phyloP scores from a whole-genome alignment of 805 yeast species.

The Saturnispora gosingensis region DNA sequence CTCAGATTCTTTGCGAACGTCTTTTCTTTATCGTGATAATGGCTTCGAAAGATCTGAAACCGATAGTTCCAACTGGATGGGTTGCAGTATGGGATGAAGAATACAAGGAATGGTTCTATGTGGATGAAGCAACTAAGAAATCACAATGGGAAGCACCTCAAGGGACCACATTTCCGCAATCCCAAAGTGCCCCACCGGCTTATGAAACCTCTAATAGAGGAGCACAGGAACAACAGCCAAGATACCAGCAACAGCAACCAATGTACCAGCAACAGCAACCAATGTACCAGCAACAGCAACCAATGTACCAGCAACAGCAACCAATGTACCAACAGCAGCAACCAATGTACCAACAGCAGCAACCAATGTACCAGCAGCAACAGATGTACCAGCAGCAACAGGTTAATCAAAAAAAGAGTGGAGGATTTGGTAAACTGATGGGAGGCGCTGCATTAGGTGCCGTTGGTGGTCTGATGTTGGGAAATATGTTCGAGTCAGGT shows the following conservation, averaged over 20 bases:
- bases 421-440: constrained; percentile 21
- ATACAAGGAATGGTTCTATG: constrained; percentile 66
- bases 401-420: not conserved
- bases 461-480: constrained; percentile 24
- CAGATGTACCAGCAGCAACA: constrained; percentile 10
- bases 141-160: constrained; percentile 90
- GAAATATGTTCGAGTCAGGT: constrained; percentile 8
- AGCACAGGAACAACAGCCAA: constrained; percentile 1
- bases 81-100: constrained; percentile 62
- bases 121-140: constrained; percentile 56
- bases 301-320: not conserved
- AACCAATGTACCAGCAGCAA: constrained; percentile 5
- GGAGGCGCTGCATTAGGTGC: constrained; percentile 29
- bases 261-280: constrained; percentile 7
- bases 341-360: constrained; percentile 7
- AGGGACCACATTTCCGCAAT: constrained; percentile 38
- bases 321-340: constrained; percentile 8
- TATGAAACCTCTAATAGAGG: not conserved
- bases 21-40: constrained; percentile 8
- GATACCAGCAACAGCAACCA: constrained; percentile 9
- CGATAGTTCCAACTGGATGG: constrained; percentile 42
- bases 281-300: constrained; percentile 10
- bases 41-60: constrained; percentile 22
- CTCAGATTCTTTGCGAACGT: not conserved
- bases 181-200: constrained; percentile 28